Evolutionary conservation across 805 yeast genomes (phyloP), one percentile per base, ranked within the genome.

Genomic region (Alloascoidea hylecoeti): DNA sequence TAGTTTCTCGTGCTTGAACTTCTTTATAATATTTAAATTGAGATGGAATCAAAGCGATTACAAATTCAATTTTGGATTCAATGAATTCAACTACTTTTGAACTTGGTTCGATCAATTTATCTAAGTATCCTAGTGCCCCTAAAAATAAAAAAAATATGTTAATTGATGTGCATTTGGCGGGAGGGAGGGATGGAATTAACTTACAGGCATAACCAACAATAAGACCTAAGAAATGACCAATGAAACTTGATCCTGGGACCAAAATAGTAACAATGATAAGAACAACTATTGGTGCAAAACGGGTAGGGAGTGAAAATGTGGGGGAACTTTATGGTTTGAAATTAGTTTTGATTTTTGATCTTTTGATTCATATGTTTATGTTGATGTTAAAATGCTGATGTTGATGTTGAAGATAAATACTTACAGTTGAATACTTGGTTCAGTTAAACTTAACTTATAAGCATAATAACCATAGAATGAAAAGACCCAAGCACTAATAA

Each of bases 181-280:
- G 18, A 9, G 18, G 12, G 18, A 16, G 13, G 32, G 9, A 34
- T 34, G 9, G 30, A 16, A 6, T 5, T 6, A 16, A 34, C 36
- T 16, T 34, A 34, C 36, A 41, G 4, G 50, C 64, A 52, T 68
- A 79, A 5, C 96, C 96, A 9, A 77, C 64, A 3, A 66, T 42
- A 33, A 81, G 57, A 3, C 82, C 89, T 32, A 79, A 66, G 40
- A 73, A 59, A 53, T 84, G 94, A 19, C 94, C 92, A 46, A 78
- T 60, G 46, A 82, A 74, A 41, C 85, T 75, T 3, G 84, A 69
- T 5, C 71, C 67, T 1, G 94, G 88, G 33, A 77, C 52, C 17
- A 79, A 34, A 4, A 80, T 39, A 2, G 72, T 63, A 35, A 70
- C 55, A 5, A 72, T 15, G 1, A 75, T 44, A 44, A 82, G 58